Conservation (phyloP, 148 eudicot genomes). For the Dysphania ambrosioides region DNA sequence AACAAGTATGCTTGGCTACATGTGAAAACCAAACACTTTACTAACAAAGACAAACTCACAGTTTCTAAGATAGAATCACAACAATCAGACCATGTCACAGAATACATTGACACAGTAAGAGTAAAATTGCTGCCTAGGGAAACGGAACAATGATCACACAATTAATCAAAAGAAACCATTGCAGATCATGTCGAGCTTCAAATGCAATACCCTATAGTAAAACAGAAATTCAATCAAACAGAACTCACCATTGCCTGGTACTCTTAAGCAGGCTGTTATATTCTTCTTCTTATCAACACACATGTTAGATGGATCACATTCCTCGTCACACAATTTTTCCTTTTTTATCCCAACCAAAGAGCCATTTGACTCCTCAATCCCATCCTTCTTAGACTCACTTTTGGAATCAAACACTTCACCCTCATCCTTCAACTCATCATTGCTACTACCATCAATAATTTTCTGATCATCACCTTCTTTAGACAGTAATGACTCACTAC, state of each 20-base stretch:
- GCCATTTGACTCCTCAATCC: slow-evolving; percentile 16
- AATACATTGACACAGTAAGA: too few relatives aligned
- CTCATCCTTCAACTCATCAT: too few relatives aligned
- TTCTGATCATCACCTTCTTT: slow-evolving; percentile 20
- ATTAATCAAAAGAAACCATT: background rate
- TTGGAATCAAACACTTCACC: slow-evolving; percentile 24
- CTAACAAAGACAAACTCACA: background rate
- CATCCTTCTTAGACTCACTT: slow-evolving; percentile 22
- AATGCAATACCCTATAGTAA: too few relatives aligned
- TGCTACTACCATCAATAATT: slow-evolving; percentile 22
- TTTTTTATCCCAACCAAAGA: slow-evolving; percentile 21
- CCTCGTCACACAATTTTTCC: slow-evolving; percentile 36
- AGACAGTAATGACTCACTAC: slow-evolving; percentile 18
- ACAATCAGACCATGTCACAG: too few relatives aligned
- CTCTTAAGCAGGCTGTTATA: slow-evolving; percentile 67
- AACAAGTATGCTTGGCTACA: background rate
- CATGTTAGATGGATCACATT: slow-evolving; percentile 63
- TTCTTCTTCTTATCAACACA: slow-evolving; percentile 48
- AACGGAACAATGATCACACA: background rate
- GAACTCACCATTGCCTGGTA: slow-evolving; percentile 66
- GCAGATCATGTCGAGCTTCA: background rate
- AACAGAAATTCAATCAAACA: background rate
- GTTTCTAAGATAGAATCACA: background rate
- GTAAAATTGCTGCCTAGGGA: background rate
- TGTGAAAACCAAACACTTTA: background rate